phyloP scores from a whole-genome alignment of 2,329 filamentous ascomycete genomes.

The Colletotrichum chlorophyti region DNA sequence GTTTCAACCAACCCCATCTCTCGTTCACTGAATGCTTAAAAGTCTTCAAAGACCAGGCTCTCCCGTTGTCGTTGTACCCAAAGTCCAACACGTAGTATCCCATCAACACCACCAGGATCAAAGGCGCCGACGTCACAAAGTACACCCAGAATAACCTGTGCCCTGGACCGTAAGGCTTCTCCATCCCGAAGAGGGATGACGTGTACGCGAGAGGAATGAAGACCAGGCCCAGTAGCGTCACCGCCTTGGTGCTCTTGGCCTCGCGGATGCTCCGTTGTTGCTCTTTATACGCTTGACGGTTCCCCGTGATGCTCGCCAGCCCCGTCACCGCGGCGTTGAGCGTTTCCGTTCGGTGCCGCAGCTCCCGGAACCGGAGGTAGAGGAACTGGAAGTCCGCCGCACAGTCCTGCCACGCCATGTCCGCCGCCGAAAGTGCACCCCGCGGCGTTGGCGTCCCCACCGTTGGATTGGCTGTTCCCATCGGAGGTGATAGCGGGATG shows the following conservation, averaged over 20 bases:
- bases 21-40: slow-evolving; percentile 14
- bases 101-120: slow-evolving; percentile 29
- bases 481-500: slow-evolving; percentile 30
- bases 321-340: slow-evolving; percentile 34
- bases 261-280: slow-evolving; percentile 35
- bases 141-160: slow-evolving; percentile 31
- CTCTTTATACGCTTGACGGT: slow-evolving; percentile 32
- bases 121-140: slow-evolving; percentile 30
- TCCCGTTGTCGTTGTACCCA: slow-evolving; percentile 32
- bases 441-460: neutral
- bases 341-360: slow-evolving; percentile 31
- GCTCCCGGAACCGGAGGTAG: slow-evolving; percentile 31
- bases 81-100: slow-evolving; percentile 32
- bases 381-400: slow-evolving; percentile 33
- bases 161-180: slow-evolving; percentile 30
- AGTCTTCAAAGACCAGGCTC: slow-evolving; percentile 29
- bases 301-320: slow-evolving; percentile 34
- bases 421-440: neutral
- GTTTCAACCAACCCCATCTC: neutral
- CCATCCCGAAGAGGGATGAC: slow-evolving; percentile 33
- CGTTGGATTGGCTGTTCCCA: neutral
- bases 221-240: slow-evolving; percentile 33
- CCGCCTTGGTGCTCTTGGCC: slow-evolving; percentile 33
- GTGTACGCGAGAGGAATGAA: slow-evolving; percentile 34
- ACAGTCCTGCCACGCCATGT: slow-evolving; percentile 28